Percentiles rank a stretch among this genome's conserved stretches.
Conservation (phyloP, 1,139 yeast species). For the Candida dubliniensis region DNA sequence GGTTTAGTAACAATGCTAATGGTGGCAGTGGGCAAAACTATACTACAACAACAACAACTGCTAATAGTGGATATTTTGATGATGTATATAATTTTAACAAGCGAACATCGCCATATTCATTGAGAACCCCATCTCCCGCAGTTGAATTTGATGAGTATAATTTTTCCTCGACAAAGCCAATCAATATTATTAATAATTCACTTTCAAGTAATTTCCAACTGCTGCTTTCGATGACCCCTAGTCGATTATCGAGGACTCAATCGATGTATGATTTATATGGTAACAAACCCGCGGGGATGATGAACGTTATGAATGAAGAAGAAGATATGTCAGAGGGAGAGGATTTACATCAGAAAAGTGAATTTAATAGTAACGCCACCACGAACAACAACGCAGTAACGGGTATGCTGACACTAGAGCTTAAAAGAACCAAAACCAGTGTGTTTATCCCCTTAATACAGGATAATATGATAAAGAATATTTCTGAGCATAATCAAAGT, state of each 20-base stretch:
- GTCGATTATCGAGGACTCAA: conserved; percentile 36
- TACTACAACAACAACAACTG: not conserved
- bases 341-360: not conserved
- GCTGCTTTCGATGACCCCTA: conserved; percentile 16
- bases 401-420: conserved; percentile 15
- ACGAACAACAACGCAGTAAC: not conserved
- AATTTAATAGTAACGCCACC: not conserved
- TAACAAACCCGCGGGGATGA: conserved; percentile 8
- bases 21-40: conserved; percentile 1
- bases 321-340: not conserved
- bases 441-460: conserved; percentile 24
- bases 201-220: conserved; percentile 2
- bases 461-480: conserved; percentile 21
- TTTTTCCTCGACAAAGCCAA: conserved; percentile 24
- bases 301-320: conserved; percentile 12
- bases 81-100: conserved; percentile 21
- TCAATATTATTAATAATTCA: conserved; percentile 8
- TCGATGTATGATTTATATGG: conserved; percentile 39
- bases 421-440: conserved; percentile 31
- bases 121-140: conserved; percentile 50
- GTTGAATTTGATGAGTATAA: conserved; percentile 46
- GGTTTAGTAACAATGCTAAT: not conserved
- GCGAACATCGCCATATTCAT: conserved; percentile 31
- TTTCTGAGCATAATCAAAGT: conserved; percentile 23
- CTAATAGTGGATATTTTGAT: conserved; percentile 16